Base-by-base conservation (phyloP, 1,284 basidiomycete species). In the Pterulicium gracile region DNA sequence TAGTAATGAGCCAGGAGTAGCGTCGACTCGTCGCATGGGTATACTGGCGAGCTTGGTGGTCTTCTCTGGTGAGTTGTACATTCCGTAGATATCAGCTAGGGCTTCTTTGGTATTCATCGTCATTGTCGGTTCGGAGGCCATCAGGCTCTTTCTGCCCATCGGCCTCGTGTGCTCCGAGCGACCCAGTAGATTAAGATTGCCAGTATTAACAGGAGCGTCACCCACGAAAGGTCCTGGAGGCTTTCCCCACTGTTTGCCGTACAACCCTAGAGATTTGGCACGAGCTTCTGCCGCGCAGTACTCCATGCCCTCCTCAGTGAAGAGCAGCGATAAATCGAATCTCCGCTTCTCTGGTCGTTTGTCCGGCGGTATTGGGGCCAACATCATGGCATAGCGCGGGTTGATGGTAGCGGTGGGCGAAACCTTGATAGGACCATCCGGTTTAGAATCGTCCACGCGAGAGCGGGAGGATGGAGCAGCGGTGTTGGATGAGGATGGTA, bases 31-130 rank as follows among this genome's bases (percentile, higher is more conserved):
- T 20, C 49, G 51, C 41, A 65, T 57, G 46, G 61, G 59, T 3
- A 74, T 58, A 1, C 67, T 62, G 21, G 81, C 77, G 18, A 86
- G 64, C 55, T 73, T 79, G 58, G 75, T 73, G 0, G 86, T 89
- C 64, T 83, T 84, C 50, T 87, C 83, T 1, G 85, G 86, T 4
- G 84, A 87, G 60, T 95, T 94, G 61, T 91, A 94, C 81, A 96
- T 88, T 48, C 82, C 84, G 66, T 90, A 90, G 32, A 96, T 89
- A 59, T 95, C 92, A n/a, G 79, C 86, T 45, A 94, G 71, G 2
- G 93, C 93, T 52, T 90, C 88, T 61, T 91, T 92, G 40, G 88
- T 91, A 58, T 88, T 88, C 51, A 90, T 80, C 0, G 88, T 91
- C 3, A 69, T 63, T 3, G 67, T 69, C 13, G 67, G 66, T 44